Base-by-base conservation (phyloP, 257 asterid species). In the Cruciata laevipes region DNA sequence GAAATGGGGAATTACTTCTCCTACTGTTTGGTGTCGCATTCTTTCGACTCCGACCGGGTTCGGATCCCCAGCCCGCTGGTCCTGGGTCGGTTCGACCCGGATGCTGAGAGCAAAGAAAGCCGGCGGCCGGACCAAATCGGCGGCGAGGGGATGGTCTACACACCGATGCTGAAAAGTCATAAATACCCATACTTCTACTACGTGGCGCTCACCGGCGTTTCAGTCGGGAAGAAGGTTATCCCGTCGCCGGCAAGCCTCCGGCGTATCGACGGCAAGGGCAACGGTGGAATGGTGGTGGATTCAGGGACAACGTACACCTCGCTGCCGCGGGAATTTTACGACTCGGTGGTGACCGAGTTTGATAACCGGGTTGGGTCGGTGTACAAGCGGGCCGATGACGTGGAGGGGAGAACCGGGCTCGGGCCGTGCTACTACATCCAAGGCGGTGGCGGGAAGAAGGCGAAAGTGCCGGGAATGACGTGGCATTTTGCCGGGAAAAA, bases 261-360 rank as follows among this genome's bases (percentile, higher is more conserved):
- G 68, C 64, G 85, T 3, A 89, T 93, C 7, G 96, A 93, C 35
- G 65, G 81, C 20, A 64, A 71, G 33, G 97, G 99, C 0, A 81
- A 83, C 30, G 99, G 99, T 0, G 99, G 97, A 24, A 86, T 93
- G 99, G 99, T 93, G 80, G 99, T 93, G 73, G 99, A 93, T 55
- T 93, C 99, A 0, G 99, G 98, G 44, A 93, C 99, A 0, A 93
- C 99, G 2, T 93, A 81, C 79, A 90, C 97, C 1, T 86, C 90
- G 95, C 68, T 93, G 59, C 99, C 99, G 18, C 61, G 30, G 10
- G 79, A 55, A 51, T 84, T 88, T 37, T 87, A 90, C 71, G 59
- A 73, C 10, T 55, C 79, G 25, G 85, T 93, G 52, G 82, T 84
- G 40, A 59, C 64, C 0, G 89, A 86, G 24, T 88, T 93, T 35